Evolutionary conservation across 2,329 filamentous ascomycete species (phyloP).

Genomic region (Botrytis elliptica): DNA sequence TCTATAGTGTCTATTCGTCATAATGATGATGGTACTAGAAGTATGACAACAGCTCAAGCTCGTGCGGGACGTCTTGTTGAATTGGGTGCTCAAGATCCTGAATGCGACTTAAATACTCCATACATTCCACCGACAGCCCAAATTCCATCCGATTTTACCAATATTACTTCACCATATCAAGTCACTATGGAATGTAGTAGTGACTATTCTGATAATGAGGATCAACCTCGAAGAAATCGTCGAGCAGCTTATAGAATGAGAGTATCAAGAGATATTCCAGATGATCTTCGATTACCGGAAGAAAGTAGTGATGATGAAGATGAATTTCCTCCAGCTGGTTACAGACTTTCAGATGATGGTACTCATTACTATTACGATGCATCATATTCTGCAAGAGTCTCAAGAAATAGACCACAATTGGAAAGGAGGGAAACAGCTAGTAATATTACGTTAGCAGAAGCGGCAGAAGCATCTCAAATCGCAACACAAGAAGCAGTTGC

Average conservation of each 20-base stretch:
- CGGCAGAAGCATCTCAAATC: conserved; percentile 42
- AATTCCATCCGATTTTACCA: conserved; percentile 56
- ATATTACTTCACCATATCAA: conserved; percentile 49
- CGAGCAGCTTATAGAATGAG: conserved; percentile 54
- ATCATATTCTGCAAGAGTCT: conserved; percentile 18
- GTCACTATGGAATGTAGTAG: conserved; percentile 62
- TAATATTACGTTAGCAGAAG: conserved; percentile 38
- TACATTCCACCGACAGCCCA: conserved; percentile 46
- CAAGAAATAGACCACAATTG: conserved; percentile 25
- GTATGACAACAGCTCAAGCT: conserved; percentile 46
- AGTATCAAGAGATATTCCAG: conserved; percentile 52
- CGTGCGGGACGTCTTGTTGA: conserved; percentile 48
- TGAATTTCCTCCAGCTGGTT: neutral
- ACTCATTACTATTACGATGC: conserved; percentile 10
- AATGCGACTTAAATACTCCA: conserved; percentile 39
- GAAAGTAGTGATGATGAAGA: conserved; percentile 26
- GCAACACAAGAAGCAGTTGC: conserved; percentile 57
- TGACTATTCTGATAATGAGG: conserved; percentile 44
- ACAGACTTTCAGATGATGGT: neutral
- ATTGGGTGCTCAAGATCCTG: conserved; percentile 41
- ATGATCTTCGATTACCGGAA: conserved; percentile 27
- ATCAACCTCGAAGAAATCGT: conserved; percentile 46
- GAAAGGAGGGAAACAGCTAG: conserved; percentile 32
- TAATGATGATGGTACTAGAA: conserved; percentile 52
- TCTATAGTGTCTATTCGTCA: conserved; percentile 53